Percentiles rank a stretch among this genome's conserved stretches.
phyloP scores from a whole-genome alignment of 192 early-diverging fungal genomes.

The Geranomyces variabilis region DNA sequence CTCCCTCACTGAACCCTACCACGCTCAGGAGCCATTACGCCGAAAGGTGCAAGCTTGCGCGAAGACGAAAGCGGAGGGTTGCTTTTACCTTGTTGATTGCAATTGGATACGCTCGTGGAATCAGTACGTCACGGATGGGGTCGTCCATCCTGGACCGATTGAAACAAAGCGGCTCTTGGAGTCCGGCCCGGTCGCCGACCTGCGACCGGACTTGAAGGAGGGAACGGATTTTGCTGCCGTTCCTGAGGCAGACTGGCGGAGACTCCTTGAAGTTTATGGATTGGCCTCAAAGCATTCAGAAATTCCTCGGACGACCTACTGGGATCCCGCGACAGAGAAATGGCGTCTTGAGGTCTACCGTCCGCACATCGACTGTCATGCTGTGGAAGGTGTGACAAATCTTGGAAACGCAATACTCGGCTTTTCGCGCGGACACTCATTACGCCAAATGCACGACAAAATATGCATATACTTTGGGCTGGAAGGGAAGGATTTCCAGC shows the following conservation, averaged over 20 bases:
- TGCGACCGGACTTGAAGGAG: slow-evolving; percentile 26
- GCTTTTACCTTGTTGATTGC: neutral
- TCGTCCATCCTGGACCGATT: slow-evolving; percentile 14
- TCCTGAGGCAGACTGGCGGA: neutral
- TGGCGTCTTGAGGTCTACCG: slow-evolving; percentile 7
- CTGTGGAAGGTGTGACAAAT: neutral
- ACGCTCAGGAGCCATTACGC: neutral
- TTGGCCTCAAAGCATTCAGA: neutral
- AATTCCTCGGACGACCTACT: neutral
- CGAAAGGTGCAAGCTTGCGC: neutral
- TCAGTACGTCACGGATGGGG: neutral
- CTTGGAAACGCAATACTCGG: neutral
- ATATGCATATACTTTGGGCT: neutral
- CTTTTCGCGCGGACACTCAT: neutral
- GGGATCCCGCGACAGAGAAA: neutral
- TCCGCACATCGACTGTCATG: neutral
- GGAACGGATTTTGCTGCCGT: slow-evolving; percentile 20
- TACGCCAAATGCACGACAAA: neutral
- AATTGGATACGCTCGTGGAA: neutral
- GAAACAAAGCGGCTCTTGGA: slow-evolving; percentile 22
- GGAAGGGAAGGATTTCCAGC: neutral
- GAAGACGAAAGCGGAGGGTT: neutral
- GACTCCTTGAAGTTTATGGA: neutral
- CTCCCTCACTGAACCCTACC: neutral
- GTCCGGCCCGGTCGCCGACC: neutral